Evolutionary conservation across 169 alveolate species (phyloP), one percentile per base, ranked within the genome.

Genomic region (Plasmodium gaboni): DNA sequence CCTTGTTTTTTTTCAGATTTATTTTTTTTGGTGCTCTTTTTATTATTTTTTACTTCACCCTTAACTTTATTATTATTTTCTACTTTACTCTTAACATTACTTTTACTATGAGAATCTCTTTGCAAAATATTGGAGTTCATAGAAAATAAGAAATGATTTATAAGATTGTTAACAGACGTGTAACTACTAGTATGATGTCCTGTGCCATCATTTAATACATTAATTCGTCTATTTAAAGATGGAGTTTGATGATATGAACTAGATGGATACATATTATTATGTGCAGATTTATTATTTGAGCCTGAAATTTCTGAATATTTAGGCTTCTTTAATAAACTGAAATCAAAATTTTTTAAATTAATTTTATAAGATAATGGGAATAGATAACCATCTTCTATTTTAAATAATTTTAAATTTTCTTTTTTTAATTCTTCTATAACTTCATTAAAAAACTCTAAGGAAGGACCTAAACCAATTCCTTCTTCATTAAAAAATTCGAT

Each of bases 381-480:
- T 3, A 86, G 60, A 64, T 65, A 86, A 69, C 15, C 50, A 38
- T 86, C 74, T 38, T 86, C 92, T 12, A 71, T 28, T 86, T 86
- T 86, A 74, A 86, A 86, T 57, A 86, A 73, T 38, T 86, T 70
- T 9, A 86, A n/a, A n/a, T 86, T 72, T 32, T 86, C 92, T 65
- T 88, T 76, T 67, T 76, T 88, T 65, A 88, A 88, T 28, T 87
- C 87, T 63, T 93, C 96, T 17, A 92, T 69, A 15, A 92, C 92
- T 70, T 92, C 83, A 44, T 91, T 74, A 69, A 78, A 93, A 65
- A 93, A 91, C 42, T 93, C 96, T 61, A 86, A 89, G 2, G 96
- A 89, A 4, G 96, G 96, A 22, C 96, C 96, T 7, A 93, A 59
- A 22, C 96, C 96, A 13, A 88, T 83, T 6, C 96, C 96, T n/a